Base-by-base conservation (phyloP, 192 early-diverging fungal genomes). In the Kappamyces sp. region DNA sequence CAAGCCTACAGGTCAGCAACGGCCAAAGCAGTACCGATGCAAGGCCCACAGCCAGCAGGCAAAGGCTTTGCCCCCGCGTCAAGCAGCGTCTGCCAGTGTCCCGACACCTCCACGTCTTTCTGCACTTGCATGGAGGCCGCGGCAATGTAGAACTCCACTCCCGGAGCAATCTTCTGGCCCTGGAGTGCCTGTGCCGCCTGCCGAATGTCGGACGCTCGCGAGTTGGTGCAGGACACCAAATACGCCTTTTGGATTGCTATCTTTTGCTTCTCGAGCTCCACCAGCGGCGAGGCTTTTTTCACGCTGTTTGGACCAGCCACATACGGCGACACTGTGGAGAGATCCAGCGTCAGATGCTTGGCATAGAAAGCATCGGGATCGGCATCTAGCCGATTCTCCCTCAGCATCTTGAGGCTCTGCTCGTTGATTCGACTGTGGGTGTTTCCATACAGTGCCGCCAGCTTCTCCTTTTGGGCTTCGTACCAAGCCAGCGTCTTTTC, bases 41-140 rank as follows among this genome's bases (percentile, higher is more conserved):
- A 98, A 37, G 93, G 96, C 5, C 96, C 96, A 77, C 96, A 98
- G 34, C 96, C 96, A 7, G 96, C 92, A 7, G 93, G 92, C 49
- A 98, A 70, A 6, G 86, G 69, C 48, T 74, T 87, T 10, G 94
- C 96, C 3, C 96, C 96, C 3, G 96, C 93, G 37, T 90, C 76
- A 33, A 97, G 58, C 46, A 98, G 71, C 5, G 74, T 71, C 49
- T 86, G 74, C 96, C 96, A 99, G 60, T 94, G 90, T 12, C 96
- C 94, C 46, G 77, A 74, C 32, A 68, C 71, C 62, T 88, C 87
- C 0, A 84, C 92, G 38, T 97, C 94, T 36, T 80, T 74, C 73
- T 94, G 89, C 2, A 99, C 96, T 69, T 93, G 87, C 48, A 80
- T 87, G 49, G 87, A 89, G 32, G 96, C 96, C 9, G 96, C 91